Conservation (phyloP, 139 green algal species). For the Chlorella sp. region DNA sequence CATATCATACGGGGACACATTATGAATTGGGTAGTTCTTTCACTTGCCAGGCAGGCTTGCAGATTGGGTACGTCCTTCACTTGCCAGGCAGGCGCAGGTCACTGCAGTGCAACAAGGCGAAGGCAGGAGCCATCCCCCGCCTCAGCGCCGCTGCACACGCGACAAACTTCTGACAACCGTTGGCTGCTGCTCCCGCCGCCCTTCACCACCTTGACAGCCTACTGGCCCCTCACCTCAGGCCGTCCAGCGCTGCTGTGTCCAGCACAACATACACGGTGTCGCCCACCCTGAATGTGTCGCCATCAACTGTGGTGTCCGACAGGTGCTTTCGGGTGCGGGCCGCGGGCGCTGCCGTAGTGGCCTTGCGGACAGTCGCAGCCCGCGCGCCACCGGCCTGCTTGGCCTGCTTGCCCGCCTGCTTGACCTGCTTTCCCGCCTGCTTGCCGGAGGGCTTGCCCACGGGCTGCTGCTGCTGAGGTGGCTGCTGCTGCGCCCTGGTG, state of each 20-base stretch:
- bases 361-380: neutral
- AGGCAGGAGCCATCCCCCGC: too few species aligned
- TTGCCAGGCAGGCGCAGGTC: neutral
- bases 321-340: neutral
- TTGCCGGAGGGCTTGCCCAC: neutral
- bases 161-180: too few species aligned
- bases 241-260: neutral
- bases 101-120: neutral
- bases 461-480: too few species aligned
- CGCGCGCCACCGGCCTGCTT: neutral
- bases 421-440: neutral
- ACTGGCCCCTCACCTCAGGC: neutral
- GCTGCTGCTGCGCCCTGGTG: neutral
- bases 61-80: neutral
- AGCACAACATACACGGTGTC: slow-evolving; percentile 56
- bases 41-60: neutral
- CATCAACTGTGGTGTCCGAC: neutral
- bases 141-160: too few species aligned
- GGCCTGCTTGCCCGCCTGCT: neutral
- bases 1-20: neutral
- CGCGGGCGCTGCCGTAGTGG: neutral
- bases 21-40: too few species aligned
- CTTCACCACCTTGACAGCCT: neutral
- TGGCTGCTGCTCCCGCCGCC: too few species aligned
- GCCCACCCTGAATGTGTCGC: slow-evolving; percentile 30